Evolutionary conservation across 371 early-diverging fungal genomes (phyloP).

Genomic region (Rhizopus stolonifer): DNA sequence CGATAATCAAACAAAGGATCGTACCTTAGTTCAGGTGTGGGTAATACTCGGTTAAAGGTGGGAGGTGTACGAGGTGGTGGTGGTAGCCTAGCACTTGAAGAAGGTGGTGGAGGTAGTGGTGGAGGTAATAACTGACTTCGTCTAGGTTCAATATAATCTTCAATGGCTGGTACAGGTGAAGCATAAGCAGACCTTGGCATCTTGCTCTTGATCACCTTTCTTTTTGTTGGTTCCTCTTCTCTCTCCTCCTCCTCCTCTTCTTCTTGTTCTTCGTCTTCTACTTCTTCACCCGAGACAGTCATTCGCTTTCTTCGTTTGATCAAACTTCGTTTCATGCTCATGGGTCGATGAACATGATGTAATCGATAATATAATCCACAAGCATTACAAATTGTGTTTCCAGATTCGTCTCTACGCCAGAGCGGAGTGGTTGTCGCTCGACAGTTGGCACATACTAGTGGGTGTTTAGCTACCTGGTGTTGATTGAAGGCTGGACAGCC

Average conservation of each 20-base stretch:
- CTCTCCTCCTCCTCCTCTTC: conserved; percentile 5
- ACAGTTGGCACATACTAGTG: conserved; percentile 70
- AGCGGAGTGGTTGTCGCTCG: conserved; percentile 75
- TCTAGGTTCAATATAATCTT: conserved; percentile 40
- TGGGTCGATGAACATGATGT: conserved; percentile 63
- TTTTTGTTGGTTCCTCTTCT: neutral
- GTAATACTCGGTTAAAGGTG: conserved; percentile 9
- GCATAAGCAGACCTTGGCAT: neutral
- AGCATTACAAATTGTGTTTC: conserved; percentile 75
- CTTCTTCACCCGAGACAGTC: conserved; percentile 85
- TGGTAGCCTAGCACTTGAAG: conserved; percentile 9
- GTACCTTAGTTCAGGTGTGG: conserved; percentile 17
- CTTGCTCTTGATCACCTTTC: neutral
- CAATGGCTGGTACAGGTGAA: conserved; percentile 35
- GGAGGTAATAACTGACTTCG: conserved; percentile 11
- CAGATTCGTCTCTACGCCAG: conserved; percentile 76
- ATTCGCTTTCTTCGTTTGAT: conserved; percentile 58
- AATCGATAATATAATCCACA: conserved; percentile 80
- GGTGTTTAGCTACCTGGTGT: conserved; percentile 1
- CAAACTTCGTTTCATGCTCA: conserved; percentile 53
- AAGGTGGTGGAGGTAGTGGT: neutral
- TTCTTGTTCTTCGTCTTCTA: no score
- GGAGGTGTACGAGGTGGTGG: conserved; percentile 24
- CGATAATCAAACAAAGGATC: conserved; percentile 30
- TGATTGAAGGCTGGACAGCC: neutral